Evolutionary conservation across 1,139 yeast genomes (phyloP).

Genomic region (Lodderomyces parapsilosis): DNA sequence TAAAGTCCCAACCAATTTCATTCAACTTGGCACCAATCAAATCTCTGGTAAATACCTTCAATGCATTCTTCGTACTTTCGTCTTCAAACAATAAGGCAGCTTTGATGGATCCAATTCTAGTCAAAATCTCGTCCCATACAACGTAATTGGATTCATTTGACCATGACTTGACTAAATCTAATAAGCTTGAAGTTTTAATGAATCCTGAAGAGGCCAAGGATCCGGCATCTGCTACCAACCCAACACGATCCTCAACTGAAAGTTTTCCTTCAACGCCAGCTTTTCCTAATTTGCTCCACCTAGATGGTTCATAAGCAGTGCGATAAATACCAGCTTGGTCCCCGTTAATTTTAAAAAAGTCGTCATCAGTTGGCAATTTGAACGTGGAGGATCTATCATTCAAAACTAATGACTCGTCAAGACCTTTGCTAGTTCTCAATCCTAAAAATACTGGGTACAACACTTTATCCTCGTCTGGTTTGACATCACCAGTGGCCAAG

Average conservation of each 20-base stretch:
- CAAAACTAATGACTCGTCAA: conserved; percentile 62
- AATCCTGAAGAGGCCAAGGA: conserved; percentile 74
- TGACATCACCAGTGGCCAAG: conserved; percentile 79
- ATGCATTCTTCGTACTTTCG: conserved; percentile 50
- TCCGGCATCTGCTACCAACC: conserved; percentile 80
- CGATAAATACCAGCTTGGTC: conserved; percentile 84
- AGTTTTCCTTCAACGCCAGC: conserved; percentile 67
- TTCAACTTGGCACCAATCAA: conserved; percentile 60
- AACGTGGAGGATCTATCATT: conserved; percentile 53
- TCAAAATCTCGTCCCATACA: conserved; percentile 74
- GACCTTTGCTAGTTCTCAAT: conserved; percentile 63
- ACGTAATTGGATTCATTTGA: conserved; percentile 64
- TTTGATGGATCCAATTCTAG: conserved; percentile 54
- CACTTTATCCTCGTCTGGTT: conserved; percentile 56
- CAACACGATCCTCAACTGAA: conserved; percentile 81
- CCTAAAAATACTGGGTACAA: conserved; percentile 85
- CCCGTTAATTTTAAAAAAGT: conserved; percentile 76
- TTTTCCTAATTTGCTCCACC: conserved; percentile 71
- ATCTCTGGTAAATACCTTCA: conserved; percentile 57
- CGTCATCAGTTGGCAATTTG: conserved; percentile 41
- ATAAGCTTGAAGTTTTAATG: conserved; percentile 63
- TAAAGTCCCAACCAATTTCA: conserved; percentile 69
- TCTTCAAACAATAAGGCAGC: conserved; percentile 74
- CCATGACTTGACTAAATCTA: conserved; percentile 68
- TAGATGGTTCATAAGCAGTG: conserved; percentile 70